Conservation (phyloP, 2,329 filamentous ascomycete genomes). For the Penicillium frequentans region DNA sequence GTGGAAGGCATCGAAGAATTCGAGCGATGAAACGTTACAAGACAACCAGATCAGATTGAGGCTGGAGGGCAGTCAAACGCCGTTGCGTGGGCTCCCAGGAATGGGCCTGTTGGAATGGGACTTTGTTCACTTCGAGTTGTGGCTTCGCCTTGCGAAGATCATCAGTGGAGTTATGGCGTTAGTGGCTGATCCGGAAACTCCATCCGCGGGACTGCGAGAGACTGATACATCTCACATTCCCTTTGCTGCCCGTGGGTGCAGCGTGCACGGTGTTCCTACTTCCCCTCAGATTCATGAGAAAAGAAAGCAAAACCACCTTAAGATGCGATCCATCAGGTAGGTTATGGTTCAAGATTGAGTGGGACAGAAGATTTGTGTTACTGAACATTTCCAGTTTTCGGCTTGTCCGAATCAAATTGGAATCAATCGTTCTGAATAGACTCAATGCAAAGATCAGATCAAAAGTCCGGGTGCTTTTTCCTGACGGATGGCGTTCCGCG, state of each 20-base stretch:
- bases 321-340: background rate
- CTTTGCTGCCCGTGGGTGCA: constrained; percentile 2
- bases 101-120: constrained; percentile 7
- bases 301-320: background rate
- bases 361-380: background rate
- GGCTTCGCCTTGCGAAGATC: constrained; percentile 7
- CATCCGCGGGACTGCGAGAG: constrained; percentile 8
- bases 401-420: background rate
- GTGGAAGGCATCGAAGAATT: constrained; percentile 4
- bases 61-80: constrained; percentile 5
- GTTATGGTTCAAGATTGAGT: background rate
- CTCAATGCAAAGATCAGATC: background rate
- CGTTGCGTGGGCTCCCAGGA: constrained; percentile 21
- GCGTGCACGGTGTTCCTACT: background rate
- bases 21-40: constrained; percentile 14
- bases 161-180: constrained; percentile 10
- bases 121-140: background rate
- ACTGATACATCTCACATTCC: constrained; percentile 31
- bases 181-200: constrained; percentile 19
- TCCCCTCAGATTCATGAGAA: background rate
- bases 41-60: background rate
- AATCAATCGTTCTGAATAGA: background rate
- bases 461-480: background rate
- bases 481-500: constrained; percentile 28
- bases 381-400: background rate